Percentiles rank a stretch among this genome's conserved stretches.
Conservation (phyloP, 1,139 yeast genomes). For the Groenewaldozyma sp. region DNA sequence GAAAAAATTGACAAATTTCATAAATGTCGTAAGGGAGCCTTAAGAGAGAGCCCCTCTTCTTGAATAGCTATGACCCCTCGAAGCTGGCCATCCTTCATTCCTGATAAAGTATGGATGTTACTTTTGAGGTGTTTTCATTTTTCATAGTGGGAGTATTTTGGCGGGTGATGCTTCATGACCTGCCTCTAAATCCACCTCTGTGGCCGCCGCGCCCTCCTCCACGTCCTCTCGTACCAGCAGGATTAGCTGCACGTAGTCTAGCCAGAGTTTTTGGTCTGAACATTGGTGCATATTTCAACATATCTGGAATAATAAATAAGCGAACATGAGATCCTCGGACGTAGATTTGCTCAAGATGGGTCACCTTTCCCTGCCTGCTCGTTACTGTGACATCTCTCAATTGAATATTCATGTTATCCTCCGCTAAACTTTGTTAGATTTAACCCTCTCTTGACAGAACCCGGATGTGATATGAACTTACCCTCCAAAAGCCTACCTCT, state of each 20-base stretch:
- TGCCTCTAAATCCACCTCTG: conserved; percentile 14
- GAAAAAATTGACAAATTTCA: too few relatives aligned
- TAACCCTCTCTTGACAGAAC: not conserved
- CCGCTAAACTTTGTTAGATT: conserved; percentile 32
- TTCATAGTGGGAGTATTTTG: too few relatives aligned
- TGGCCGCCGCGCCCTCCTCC: conserved; percentile 19
- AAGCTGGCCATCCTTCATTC: too few relatives aligned
- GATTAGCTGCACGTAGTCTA: conserved; percentile 19
- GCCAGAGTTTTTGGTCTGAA: conserved; percentile 40
- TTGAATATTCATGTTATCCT: conserved; percentile 91
- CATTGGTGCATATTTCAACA: conserved; percentile 74
- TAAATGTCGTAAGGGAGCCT: too few relatives aligned
- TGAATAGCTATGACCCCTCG: too few relatives aligned
- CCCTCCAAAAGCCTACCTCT: conserved; percentile 78
- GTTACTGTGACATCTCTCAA: conserved; percentile 76
- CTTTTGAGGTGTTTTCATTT: too few relatives aligned
- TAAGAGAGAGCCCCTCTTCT: too few relatives aligned
- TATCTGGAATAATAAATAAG: conserved; percentile 80
- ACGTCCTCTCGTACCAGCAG: conserved; percentile 15
- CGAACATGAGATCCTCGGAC: conserved; percentile 87
- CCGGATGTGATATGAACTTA: conserved; percentile 18
- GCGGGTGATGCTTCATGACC: too few relatives aligned
- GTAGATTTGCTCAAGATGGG: conserved; percentile 77
- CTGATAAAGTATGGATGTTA: too few relatives aligned
- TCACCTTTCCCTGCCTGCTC: conserved; percentile 61